Conservation (phyloP, 139 green algal genomes). For the Chlorella sp. region DNA sequence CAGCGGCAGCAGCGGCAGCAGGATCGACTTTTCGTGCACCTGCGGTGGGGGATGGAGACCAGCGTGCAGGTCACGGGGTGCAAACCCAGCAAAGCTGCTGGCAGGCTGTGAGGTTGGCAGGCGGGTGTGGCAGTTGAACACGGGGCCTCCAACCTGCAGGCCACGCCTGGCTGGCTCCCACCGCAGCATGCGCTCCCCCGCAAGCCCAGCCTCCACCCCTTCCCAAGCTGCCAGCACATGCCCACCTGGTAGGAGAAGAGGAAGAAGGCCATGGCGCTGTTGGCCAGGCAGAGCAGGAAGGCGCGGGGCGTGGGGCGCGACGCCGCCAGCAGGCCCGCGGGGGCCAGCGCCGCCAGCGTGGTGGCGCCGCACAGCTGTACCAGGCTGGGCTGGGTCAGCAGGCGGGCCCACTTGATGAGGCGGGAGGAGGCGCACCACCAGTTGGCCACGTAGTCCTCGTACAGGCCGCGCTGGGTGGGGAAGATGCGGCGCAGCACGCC, state of each 20-base stretch:
- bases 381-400: conserved; percentile 54
- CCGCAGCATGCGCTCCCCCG: neutral
- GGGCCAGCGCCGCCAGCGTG: conserved; percentile 71
- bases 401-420: conserved; percentile 88
- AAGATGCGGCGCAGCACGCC: conserved; percentile 74
- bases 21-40: conserved; percentile 98
- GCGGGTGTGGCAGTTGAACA: no score
- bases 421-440: conserved; percentile 92
- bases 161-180: neutral
- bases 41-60: conserved; percentile 38
- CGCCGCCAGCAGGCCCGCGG: conserved; percentile 78
- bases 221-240: neutral
- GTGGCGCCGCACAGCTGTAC: conserved; percentile 55
- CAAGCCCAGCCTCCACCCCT: neutral
- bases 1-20: conserved; percentile 91
- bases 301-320: conserved; percentile 56
- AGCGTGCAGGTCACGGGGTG: neutral
- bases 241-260: conserved; percentile 96
- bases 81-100: no score
- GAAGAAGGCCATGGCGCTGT: conserved; percentile 90
- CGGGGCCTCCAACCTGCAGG: no score
- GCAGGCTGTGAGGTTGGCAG: no score
- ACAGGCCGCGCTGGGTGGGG: conserved; percentile 88
- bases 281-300: conserved; percentile 85
- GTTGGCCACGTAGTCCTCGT: conserved; percentile 98